Evolutionary conservation across 1,139 yeast genomes (phyloP), one percentile per base, ranked within the genome.

Genomic region (Blastobotrys buckinghamii): DNA sequence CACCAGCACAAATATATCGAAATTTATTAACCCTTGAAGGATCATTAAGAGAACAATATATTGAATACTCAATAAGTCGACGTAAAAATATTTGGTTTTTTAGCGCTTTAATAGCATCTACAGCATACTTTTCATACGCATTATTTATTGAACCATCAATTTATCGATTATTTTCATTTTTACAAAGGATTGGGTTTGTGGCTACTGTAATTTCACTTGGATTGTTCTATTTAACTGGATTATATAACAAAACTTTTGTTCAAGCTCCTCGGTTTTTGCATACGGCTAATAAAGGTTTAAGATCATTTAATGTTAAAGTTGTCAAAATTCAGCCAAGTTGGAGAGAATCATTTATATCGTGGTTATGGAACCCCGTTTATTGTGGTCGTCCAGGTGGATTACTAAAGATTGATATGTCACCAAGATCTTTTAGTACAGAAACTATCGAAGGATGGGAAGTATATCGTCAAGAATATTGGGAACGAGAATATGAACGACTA

Each of bases 391-490:
- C 59, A 7, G 66, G 65, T 7, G 45, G 60, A 19, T 51, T 61
- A 15, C 80, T 84, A 15, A 89, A 89, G 63, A 66, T 92, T 13
- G 84, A 87, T 2, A 71, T 92, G 50, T 84, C 84, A 52, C 85
- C 97, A 1, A 73, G 96, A 48, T 82, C 82, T 1, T 92, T 90
- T 65, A 79, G 80, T 53, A 81, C 92, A 0, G 94, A 86, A 50
- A 79, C 86, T 3, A 75, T 96, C 56, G 97, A 90, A 63, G 94
- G 90, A 12, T 92, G 98, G 98, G 98, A 92, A 60, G 67, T 88
- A 42, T 92, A 90, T 61, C 71, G 98, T 51, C 87, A 87, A 59
- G 97, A 90, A 63, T 92, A 89, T 62, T 92, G 97, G 97, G 79
- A 81, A 30, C 76, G 84, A 58, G 97, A 89, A 64, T 84, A 89